These are phyloP conservation scores for Primulina tabacum DNA, from an alignment of 257 asterid species.

Conservation along the genomic window DNA sequence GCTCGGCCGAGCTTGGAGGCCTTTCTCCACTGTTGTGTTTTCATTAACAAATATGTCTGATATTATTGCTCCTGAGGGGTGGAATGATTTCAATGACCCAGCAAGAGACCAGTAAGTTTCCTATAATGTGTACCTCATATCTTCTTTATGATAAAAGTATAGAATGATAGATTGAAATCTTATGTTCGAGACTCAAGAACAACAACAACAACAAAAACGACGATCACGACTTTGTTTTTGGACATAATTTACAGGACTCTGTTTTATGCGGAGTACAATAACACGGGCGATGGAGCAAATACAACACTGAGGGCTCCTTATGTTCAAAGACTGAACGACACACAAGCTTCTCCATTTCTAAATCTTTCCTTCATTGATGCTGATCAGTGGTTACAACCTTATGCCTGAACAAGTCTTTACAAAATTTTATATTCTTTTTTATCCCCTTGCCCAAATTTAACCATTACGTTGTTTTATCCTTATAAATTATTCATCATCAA, in stretches of 20 bases:
- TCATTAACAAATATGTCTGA: conserved; percentile 66
- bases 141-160: too few species aligned
- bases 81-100: conserved; percentile 95
- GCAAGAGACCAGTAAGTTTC: conserved; percentile 65
- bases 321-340: conserved; percentile 63
- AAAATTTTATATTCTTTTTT: too few species aligned
- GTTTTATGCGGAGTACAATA: conserved; percentile 86
- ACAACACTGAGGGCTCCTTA: conserved; percentile 51
- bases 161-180: too few species aligned
- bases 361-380: conserved; percentile 65
- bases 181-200: too few species aligned
- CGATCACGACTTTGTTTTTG: too few species aligned
- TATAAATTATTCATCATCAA: too few species aligned
- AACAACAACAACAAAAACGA: too few species aligned
- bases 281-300: conserved; percentile 71
- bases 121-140: too few species aligned
- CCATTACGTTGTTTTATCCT: background rate
- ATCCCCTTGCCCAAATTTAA: too few species aligned
- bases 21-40: conserved; percentile 78
- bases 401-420: background rate
- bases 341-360: conserved; percentile 64
- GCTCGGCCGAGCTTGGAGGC: conserved; percentile 96
- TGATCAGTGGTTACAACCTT: conserved; percentile 78
- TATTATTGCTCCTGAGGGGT: conserved; percentile 78
- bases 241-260: conserved; percentile 43